A percentile compares a stretch with the other conserved stretches of the same genome.
These are phyloP conservation scores for Arthroderma sp. DNA, from an alignment of 2,329 filamentous ascomycete genomes.

Conservation along the genomic window DNA sequence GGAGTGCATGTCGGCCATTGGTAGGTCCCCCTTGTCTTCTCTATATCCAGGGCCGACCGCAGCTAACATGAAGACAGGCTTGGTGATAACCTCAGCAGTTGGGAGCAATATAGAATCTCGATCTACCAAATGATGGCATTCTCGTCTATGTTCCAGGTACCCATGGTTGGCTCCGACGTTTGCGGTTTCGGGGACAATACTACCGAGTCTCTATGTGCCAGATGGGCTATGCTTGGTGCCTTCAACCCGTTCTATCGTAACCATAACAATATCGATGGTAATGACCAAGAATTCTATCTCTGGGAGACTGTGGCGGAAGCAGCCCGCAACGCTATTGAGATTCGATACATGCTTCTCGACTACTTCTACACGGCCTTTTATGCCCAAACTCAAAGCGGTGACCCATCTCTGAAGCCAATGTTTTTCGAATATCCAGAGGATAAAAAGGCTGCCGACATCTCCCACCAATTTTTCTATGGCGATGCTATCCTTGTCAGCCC, in stretches of 20 bases:
- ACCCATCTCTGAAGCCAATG: slow-evolving; percentile 54
- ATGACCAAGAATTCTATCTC: slow-evolving; percentile 60
- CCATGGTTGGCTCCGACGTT: slow-evolving; percentile 58
- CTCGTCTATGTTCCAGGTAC: slow-evolving; percentile 52
- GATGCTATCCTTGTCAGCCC: slow-evolving; percentile 44
- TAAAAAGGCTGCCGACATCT: slow-evolving; percentile 37
- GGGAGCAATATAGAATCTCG: slow-evolving; percentile 46
- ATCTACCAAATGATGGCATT: slow-evolving; percentile 50
- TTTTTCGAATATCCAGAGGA: slow-evolving; percentile 58
- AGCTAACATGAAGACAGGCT: slow-evolving; percentile 25
- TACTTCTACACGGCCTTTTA: slow-evolving; percentile 65
- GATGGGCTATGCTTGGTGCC: slow-evolving; percentile 62
- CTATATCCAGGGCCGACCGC: no score
- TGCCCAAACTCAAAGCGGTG: slow-evolving; percentile 46
- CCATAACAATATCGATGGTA: slow-evolving; percentile 45
- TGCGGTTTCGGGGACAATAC: slow-evolving; percentile 62
- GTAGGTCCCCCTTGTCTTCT: slow-evolving; percentile 10
- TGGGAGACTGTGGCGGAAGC: slow-evolving; percentile 52
- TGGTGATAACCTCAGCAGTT: slow-evolving; percentile 47
- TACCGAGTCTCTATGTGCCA: slow-evolving; percentile 55
- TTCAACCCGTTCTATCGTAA: slow-evolving; percentile 67
- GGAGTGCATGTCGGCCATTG: slow-evolving; percentile 41
- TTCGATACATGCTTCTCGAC: slow-evolving; percentile 64
- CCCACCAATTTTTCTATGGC: slow-evolving; percentile 48
- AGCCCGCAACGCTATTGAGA: slow-evolving; percentile 54